Base-by-base conservation (phyloP, 768 basidiomycete genomes). In the Hygrocybe coccinea region DNA sequence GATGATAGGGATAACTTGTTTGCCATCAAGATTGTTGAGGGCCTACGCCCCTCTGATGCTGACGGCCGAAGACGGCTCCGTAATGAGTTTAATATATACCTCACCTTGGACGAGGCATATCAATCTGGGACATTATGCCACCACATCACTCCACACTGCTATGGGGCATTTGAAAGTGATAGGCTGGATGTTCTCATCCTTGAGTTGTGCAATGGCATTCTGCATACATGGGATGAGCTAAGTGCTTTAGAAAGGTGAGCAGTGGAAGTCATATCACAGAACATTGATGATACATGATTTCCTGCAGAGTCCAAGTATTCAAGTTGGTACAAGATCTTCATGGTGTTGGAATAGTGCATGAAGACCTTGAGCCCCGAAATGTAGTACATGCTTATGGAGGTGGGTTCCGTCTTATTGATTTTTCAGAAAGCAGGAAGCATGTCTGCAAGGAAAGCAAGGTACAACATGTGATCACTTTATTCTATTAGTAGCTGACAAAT, bases 351-450 rank as follows among this genome's bases (percentile, higher is more conserved):
- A 60, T 62, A 58, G 17, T 35, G 25, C 61, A 62, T 58, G 54
- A 21, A 52, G 61, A 62, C 59, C 56, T 62, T 35, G 61, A 60
- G 56, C 56, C 61, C 53, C 56, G 54, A 56, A 62, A 60, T 53
- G 56, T 62, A 22, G 55, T 21, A 50, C 54, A 54, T 21, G 39
- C 46, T 62, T 59, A n/a, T n/a, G n/a, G 37, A 52, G 61, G 61
- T 47, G 50, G 56, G 54, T 58, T 62, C 54, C 35, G 46, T 35
- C 59, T 62, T 14, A 60, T 62, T 29, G 61, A 60, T 47, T 59
- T 62, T 62, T 57, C 58, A n/a, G 50, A 59, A 51, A 61, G 60
- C 17, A 54, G 25, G 58, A 56, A 29, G 52, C 60, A 62, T 12
- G 48, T 43, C 50, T 62, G 59, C 50, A 60, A 50, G 52, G 56